Base-by-base conservation (phyloP, 2,329 filamentous ascomycete species). In the Amylocarpus encephaloides region DNA sequence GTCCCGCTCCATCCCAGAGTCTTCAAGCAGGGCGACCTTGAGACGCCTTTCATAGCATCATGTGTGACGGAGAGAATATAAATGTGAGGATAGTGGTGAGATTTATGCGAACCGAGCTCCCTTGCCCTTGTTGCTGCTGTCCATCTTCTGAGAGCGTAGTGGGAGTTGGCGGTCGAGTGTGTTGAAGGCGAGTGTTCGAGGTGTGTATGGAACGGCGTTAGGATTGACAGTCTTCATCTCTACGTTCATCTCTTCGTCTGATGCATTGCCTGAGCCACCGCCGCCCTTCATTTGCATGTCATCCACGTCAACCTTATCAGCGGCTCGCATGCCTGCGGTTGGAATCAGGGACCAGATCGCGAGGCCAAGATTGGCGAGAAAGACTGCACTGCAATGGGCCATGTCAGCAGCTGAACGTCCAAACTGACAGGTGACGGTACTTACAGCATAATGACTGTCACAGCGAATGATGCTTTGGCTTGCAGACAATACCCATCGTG, bases 371-470 rank as follows among this genome's bases (percentile, higher is more conserved):
- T 83, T 82, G 48, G 74, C 56, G 48, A 80, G 50, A 64, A 83
- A 86, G 2, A 87, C 65, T n/a, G 68, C 62, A n/a, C 82, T 86
- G 53, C 9, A 41, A 36, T 30, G 46, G 42, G 46, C 35, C 49
- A 36, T 46, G 32, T 49, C 48, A 51, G 46, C 2, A 34, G 11
- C 15, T n/a, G 32, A 30, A 19, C 26, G 26, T 12, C 11, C 1
- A n/a, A 13, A 36, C 4, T 13, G 12, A 35, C 44, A n/a, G 39
- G 49, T 36, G 42, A 49, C 18, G 19, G 6, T 26, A 43, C 82
- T 71, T 74, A 87, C 83, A 87, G 71, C 78, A 88, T 82, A 57
- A 83, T 72, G 12, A 83, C 67, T 0, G 81, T 82, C 16, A 80
- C 73, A 12, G 77, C 84, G 59, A 88, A 85, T 12, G 76, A 73